A percentile compares a stretch with the other conserved stretches of the same genome.
phyloP scores from a whole-genome alignment of 1,284 basidiomycete genomes.

The Bjerkandera adusta region DNA sequence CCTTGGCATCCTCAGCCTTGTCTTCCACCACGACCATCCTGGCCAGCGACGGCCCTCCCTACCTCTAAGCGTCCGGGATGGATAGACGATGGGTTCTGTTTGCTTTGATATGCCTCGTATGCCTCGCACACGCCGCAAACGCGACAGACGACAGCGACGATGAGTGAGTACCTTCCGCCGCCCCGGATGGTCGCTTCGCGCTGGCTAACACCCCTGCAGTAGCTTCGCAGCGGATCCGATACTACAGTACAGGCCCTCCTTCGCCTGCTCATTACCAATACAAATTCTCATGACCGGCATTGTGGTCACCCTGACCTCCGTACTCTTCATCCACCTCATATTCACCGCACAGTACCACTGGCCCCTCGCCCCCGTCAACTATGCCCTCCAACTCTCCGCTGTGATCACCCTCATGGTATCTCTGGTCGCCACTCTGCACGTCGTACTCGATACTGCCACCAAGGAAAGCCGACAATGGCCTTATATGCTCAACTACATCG shows the following conservation, averaged over 20 bases:
- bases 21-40: too few relatives aligned
- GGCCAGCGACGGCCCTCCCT: too few relatives aligned
- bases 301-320: conserved; percentile 80
- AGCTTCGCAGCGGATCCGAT: conserved; percentile 62
- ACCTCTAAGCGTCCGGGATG: too few relatives aligned
- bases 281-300: conserved; percentile 90
- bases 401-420: conserved; percentile 79
- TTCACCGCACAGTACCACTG: conserved; percentile 98
- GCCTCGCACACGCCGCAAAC: too few relatives aligned
- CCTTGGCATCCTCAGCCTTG: too few relatives aligned
- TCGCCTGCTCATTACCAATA: conserved; percentile 86
- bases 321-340: conserved; percentile 90
- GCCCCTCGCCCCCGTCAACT: conserved; percentile 92
- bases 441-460: conserved; percentile 65
- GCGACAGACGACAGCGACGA: conserved; percentile 2
- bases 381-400: conserved; percentile 82
- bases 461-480: conserved; percentile 80
- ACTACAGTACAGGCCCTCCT: conserved; percentile 70
- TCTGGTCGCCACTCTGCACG: conserved; percentile 73
- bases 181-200: background rate
- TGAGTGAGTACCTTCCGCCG: background rate
- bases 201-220: conserved; percentile 10
- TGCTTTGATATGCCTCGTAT: too few relatives aligned
- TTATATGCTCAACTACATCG: conserved; percentile 92
- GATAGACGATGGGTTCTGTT: too few relatives aligned